phyloP scores from a whole-genome alignment of 108 stramenopile species.

The Schizochytrium sp. region DNA sequence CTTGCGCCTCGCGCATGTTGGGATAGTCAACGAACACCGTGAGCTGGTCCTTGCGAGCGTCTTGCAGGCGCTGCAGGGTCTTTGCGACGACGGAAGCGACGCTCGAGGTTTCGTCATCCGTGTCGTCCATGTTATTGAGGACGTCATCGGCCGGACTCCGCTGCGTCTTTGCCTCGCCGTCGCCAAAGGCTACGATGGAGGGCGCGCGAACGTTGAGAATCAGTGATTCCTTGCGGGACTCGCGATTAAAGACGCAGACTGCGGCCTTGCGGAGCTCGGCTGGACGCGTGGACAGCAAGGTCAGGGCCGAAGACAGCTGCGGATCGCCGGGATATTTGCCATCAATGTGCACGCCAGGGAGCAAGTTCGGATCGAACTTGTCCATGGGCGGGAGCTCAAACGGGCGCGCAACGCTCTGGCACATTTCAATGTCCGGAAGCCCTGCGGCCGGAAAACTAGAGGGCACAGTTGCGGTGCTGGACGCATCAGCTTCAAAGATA shows the following conservation, averaged over 20 bases:
- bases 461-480: slow-evolving; percentile 61
- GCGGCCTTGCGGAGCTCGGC: neutral
- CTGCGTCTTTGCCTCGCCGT: neutral
- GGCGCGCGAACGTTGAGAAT: neutral
- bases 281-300: neutral
- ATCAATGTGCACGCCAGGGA: neutral
- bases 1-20: neutral
- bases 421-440: slow-evolving; percentile 64
- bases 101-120: neutral
- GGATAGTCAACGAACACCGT: neutral
- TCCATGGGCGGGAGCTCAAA: neutral
- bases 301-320: neutral
- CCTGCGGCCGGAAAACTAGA: slow-evolving; percentile 72
- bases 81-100: neutral
- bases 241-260: neutral
- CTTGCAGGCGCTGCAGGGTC: neutral
- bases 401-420: slow-evolving; percentile 34
- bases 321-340: neutral
- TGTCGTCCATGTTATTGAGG: neutral
- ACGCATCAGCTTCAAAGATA: slow-evolving; percentile 64
- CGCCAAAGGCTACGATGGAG: neutral
- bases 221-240: neutral
- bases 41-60: neutral
- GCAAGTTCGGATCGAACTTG: neutral
- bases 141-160: neutral